phyloP scores from a whole-genome alignment of 257 asterid genomes.

The Nicotiana sylvestris region DNA sequence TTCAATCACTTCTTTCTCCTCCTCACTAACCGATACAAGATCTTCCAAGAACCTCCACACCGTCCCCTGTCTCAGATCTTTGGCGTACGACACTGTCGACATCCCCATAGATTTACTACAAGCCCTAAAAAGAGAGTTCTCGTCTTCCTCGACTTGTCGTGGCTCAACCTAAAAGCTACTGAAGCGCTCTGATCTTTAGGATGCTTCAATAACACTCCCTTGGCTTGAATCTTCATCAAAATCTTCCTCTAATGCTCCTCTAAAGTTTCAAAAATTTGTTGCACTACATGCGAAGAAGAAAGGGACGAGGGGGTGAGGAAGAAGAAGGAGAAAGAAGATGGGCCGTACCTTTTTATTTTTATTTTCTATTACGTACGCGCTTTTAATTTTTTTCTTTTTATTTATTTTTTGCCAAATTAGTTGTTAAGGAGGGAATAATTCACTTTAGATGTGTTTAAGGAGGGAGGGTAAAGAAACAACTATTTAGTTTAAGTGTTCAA shows the following conservation, averaged over 20 bases:
- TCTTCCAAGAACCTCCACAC: slow-evolving; percentile 68
- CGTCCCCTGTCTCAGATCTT: slow-evolving; percentile 58
- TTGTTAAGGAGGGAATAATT: too few species aligned
- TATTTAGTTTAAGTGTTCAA: too few species aligned
- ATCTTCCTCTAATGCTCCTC: slow-evolving; percentile 77
- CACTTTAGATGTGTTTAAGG: too few species aligned
- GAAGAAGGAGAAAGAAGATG: too few species aligned
- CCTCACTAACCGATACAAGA: slow-evolving; percentile 57
- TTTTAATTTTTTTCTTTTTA: too few species aligned
- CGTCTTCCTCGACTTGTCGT: slow-evolving; percentile 88
- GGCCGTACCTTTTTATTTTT: too few species aligned
- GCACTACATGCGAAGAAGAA: too few species aligned
- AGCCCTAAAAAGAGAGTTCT: slow-evolving; percentile 79
- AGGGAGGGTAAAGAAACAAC: too few species aligned
- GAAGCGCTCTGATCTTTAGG: slow-evolving; percentile 46
- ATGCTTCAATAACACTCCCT: slow-evolving; percentile 86
- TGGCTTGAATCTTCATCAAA: slow-evolving; percentile 46
- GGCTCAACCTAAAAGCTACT: slow-evolving; percentile 53
- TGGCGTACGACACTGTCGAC: slow-evolving; percentile 27
- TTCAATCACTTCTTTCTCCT: slow-evolving; percentile 41
- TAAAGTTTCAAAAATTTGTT: slow-evolving; percentile 53
- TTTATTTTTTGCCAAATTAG: too few species aligned
- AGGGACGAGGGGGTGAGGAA: too few species aligned
- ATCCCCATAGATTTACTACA: slow-evolving; percentile 54
- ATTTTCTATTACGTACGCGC: too few species aligned